Evolutionary conservation across 1,284 basidiomycete genomes (phyloP), one percentile per base, ranked within the genome.

Genomic region (Rhodotorula glutinis): DNA sequence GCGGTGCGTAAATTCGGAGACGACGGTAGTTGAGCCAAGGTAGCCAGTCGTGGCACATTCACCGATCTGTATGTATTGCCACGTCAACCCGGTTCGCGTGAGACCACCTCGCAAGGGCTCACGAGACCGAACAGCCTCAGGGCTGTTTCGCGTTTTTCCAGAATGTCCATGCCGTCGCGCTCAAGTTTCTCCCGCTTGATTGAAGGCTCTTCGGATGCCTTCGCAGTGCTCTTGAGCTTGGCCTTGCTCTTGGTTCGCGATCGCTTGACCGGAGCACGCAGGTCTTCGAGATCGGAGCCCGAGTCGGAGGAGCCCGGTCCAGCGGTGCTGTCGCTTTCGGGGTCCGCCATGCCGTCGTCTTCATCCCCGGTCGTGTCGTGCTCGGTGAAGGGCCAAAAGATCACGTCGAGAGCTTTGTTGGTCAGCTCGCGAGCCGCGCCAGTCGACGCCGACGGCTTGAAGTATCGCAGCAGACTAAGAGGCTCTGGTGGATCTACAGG

Each of bases 351-450:
- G n/a, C 29, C 25, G 3, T 59, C 49, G 1, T n/a, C 40, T 2
- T 25, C 46, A 0, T 29, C 38, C 23, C n/a, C n/a, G 27, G 30
- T 13, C 17, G 51, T 60, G n/a, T 49, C n/a, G 2, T 17, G 46
- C 11, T 49, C 58, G 0, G 53, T 38, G 49, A 70, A 70, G 0
- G 68, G 65, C 65, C 68, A 66, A 43, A 70, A 66, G 46, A 63
- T 59, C 33, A 60, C 29, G 43, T 70, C 68, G 62, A 70, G 57
- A 13, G 62, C 69, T 41, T 65, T 67, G n/a, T 57, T 40, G 2
- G 65, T 62, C 25, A 62, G 27, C 30, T 64, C 62, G 43, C 68
- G 59, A 0, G 62, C 41, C 19, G 23, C 49, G 14, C 30, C n/a
- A 3, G 66, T 38, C 1, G 59, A 62, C 0, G 60, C 60, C 23